These are phyloP conservation scores for Candida tetrigidarum DNA, from an alignment of 1,139 yeast species.

Conservation along the genomic window DNA sequence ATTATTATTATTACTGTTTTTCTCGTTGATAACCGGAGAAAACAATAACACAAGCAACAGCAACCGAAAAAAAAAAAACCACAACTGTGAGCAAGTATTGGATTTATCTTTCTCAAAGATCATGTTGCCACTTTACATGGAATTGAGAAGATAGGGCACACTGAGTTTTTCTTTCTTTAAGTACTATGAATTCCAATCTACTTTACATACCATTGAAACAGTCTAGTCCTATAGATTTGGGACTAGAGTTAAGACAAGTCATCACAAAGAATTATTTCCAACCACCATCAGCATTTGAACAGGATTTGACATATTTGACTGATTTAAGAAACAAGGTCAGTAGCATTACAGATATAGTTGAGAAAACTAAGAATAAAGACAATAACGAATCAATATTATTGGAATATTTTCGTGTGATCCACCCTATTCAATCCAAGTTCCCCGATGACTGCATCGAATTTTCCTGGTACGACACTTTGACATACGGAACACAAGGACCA, in stretches of 20 bases:
- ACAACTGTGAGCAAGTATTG: neutral
- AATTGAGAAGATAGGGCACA: too few species aligned
- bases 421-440: slow-evolving; percentile 35
- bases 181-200: slow-evolving; percentile 43
- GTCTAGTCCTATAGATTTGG: slow-evolving; percentile 52
- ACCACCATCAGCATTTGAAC: slow-evolving; percentile 57
- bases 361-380: slow-evolving; percentile 11
- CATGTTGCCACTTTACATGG: neutral
- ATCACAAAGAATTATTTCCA: slow-evolving; percentile 70
- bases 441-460: slow-evolving; percentile 53
- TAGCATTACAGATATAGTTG: slow-evolving; percentile 24
- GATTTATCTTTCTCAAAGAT: neutral
- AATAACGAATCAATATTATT: slow-evolving; percentile 24
- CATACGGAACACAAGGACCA: slow-evolving; percentile 49
- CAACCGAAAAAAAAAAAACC: neutral
- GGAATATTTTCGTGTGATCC: slow-evolving; percentile 37
- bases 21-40: neutral
- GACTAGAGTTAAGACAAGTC: slow-evolving; percentile 46
- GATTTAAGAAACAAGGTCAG: slow-evolving; percentile 28
- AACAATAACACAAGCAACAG: neutral
- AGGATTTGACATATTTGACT: slow-evolving; percentile 51
- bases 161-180: too few species aligned
- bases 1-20: neutral
- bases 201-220: slow-evolving; percentile 57
- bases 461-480: slow-evolving; percentile 74